Conservation (phyloP, 345 rosid genomes). For the Trapa bicornis region DNA sequence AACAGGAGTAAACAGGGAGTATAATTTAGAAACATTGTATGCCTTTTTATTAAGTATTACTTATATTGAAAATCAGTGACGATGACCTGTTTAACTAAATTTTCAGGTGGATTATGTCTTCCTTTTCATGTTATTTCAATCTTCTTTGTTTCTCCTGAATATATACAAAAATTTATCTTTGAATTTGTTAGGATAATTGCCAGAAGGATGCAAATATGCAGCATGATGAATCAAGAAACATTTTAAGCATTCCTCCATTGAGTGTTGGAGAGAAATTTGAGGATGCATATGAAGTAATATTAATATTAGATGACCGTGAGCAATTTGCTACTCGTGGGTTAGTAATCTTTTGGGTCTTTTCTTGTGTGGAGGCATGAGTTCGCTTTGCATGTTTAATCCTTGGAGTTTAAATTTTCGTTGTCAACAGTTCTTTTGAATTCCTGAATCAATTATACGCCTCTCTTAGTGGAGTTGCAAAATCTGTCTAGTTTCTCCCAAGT, state of each 20-base stretch:
- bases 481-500: not conserved
- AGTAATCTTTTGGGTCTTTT: conserved; percentile 14
- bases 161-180: not conserved
- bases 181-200: not conserved
- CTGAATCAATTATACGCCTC: not conserved
- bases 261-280: conserved; percentile 62
- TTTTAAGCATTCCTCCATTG: conserved; percentile 56
- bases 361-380: not conserved
- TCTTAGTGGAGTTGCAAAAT: not conserved
- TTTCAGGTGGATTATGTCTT: not conserved
- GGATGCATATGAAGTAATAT: conserved; percentile 58
- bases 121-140: not conserved
- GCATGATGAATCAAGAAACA: conserved; percentile 18
- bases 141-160: not conserved
- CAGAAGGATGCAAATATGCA: conserved; percentile 19
- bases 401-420: not conserved
- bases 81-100: not conserved
- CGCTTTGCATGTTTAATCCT: not conserved
- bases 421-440: not conserved
- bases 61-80: not conserved
- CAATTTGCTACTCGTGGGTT: conserved; percentile 64
- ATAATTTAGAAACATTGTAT: not conserved
- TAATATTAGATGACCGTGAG: conserved; percentile 78
- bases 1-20: not conserved
- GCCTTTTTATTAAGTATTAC: not conserved